Evolutionary conservation across 2,329 filamentous ascomycete species (phyloP), one percentile per base, ranked within the genome.

Genomic region (Penicillium sp.): DNA sequence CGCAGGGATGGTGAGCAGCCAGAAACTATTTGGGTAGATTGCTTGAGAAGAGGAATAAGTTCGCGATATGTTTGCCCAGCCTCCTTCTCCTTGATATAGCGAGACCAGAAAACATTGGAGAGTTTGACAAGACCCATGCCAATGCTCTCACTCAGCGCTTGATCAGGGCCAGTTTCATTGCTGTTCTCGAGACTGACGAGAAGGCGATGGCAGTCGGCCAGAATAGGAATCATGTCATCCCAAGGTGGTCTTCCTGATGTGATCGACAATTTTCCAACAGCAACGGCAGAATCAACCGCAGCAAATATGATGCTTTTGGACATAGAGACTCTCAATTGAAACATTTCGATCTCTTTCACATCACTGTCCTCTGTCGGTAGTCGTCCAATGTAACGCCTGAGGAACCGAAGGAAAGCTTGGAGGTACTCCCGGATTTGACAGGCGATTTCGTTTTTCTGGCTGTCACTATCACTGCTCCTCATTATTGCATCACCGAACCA

Each of bases 91-190:
- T 75, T 72, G 21, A 76, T 62, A 50, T 77, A 79, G 9, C 74
- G 70, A 42, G 72, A 73, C 77, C 77, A 79, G 54, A 74, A 77
- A 4, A 75, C 56, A 52, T 78, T 77, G 0, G 77, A 79, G 39
- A 79, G 50, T 26, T 72, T 74, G 15, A 74, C 67, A 49, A 73
- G 61, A 10, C 63, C 63, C 49, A 60, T 54, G 1, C 66, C 65
- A 42, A 62, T 60, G 18, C 51, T 62, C 23, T 70, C 61, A 6
- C 47, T 52, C 8, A 56, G 46, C 26, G 51, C 48, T 7, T 42
- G n/a, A 15, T 67, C 64, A 1, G 49, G 23, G 2, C 50, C 33
- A 23, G 54, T 47, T 7, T 56, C 53, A 6, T 50, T 46, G 4
- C 56, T n/a, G 2, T 41, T 34, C 29, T 67, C 61, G 9, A 75